These are phyloP conservation scores for Guillardia theta DNA, from an alignment of 78 protist species.

Conservation along the genomic window DNA sequence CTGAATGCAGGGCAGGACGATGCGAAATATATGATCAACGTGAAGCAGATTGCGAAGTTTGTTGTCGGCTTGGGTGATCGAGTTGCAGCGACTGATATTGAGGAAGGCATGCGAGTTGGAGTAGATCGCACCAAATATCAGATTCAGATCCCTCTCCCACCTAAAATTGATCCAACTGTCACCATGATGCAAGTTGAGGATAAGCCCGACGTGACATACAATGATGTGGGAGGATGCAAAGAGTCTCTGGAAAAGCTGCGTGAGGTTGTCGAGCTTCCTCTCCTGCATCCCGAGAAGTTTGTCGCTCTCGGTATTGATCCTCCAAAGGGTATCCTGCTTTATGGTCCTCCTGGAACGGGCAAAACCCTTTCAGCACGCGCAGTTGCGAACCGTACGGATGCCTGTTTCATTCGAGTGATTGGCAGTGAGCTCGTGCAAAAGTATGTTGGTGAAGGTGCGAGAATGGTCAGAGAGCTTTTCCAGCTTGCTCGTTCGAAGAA, in stretches of 20 bases:
- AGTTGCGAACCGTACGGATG: conserved; percentile 97
- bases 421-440: conserved; percentile 98
- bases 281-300: conserved; percentile 96
- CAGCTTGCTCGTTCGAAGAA: conserved; percentile 96
- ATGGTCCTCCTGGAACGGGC: conserved; percentile 99
- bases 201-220: conserved; percentile 99
- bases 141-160: conserved; percentile 99
- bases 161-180: conserved; percentile 98
- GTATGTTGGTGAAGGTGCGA: conserved; percentile 95
- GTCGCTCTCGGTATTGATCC: conserved; percentile 98
- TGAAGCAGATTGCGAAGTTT: conserved; percentile 95
- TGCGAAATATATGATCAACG: conserved; percentile 93
- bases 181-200: conserved; percentile 99
- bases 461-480: conserved; percentile 98
- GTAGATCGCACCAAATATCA: conserved; percentile 93
- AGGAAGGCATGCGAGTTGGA: conserved; percentile 99
- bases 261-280: conserved; percentile 98
- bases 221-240: conserved; percentile 98
- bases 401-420: conserved; percentile 98
- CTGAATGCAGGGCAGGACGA: conserved; percentile 81
- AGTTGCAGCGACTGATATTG: conserved; percentile 97
- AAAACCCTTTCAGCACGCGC: conserved; percentile 99
- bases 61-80: conserved; percentile 98
- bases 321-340: conserved; percentile 97
- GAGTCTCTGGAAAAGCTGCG: conserved; percentile 98